A percentile compares a stretch with the other conserved stretches of the same genome.
Conservation (phyloP, 805 yeast genomes). For the Lipomyces starkeyi region DNA sequence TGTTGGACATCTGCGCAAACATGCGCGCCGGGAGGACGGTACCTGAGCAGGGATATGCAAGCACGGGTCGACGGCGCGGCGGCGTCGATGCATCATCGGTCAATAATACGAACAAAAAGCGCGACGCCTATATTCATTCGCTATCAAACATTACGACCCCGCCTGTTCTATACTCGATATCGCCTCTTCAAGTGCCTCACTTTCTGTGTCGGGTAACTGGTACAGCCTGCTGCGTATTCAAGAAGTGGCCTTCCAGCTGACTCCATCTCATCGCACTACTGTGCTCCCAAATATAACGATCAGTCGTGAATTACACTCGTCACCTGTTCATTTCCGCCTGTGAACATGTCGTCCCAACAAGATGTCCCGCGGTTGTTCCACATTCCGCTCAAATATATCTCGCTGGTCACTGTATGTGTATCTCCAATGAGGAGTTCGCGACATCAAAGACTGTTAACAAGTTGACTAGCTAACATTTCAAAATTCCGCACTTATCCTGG, state of each 20-base stretch:
- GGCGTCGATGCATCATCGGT: background rate
- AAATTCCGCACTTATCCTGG: slow-evolving; percentile 49
- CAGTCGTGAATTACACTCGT: background rate
- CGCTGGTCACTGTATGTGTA: slow-evolving; percentile 45
- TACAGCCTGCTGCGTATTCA: background rate
- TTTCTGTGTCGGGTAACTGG: background rate
- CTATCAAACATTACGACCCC: background rate
- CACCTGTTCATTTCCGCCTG: background rate
- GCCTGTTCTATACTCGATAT: background rate
- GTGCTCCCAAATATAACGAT: background rate
- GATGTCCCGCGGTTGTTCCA: slow-evolving; percentile 34
- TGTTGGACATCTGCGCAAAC: background rate
- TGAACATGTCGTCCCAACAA: slow-evolving; percentile 11
- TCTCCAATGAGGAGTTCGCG: background rate
- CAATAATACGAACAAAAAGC: background rate
- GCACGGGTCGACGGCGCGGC: background rate
- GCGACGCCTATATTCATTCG: background rate
- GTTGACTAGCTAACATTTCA: slow-evolving; percentile 46
- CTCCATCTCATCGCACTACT: background rate
- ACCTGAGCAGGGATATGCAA: too few species aligned
- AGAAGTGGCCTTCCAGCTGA: background rate
- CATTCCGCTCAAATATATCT: slow-evolving; percentile 45
- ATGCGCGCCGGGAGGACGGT: too few species aligned
- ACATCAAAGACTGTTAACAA: background rate
- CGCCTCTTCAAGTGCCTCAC: background rate